phyloP scores from a whole-genome alignment of 805 yeast genomes.

The Ogataea methanolica region DNA sequence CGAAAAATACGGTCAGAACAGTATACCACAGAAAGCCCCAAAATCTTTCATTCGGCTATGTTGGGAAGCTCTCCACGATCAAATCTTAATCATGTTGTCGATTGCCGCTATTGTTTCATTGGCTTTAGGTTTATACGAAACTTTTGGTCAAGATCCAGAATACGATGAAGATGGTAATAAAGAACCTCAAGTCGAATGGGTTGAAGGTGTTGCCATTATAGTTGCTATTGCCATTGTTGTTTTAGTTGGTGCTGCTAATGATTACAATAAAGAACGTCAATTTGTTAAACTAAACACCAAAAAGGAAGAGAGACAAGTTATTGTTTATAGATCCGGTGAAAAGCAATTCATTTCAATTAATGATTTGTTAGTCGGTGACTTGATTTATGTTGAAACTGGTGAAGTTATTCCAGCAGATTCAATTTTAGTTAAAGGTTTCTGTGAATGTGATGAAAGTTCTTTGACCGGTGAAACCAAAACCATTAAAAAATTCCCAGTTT shows the following conservation, averaged over 20 bases:
- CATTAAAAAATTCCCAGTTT: slow-evolving; percentile 61
- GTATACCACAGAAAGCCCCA: slow-evolving; percentile 64
- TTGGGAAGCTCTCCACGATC: slow-evolving; percentile 84
- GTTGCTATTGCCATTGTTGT: slow-evolving; percentile 90
- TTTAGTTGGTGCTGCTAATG: slow-evolving; percentile 91
- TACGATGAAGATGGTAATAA: slow-evolving; percentile 74
- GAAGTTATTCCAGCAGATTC: slow-evolving; percentile 91
- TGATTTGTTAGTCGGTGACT: slow-evolving; percentile 82
- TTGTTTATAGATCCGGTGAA: slow-evolving; percentile 69
- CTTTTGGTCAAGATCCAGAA: slow-evolving; percentile 77
- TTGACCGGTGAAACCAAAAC: slow-evolving; percentile 93
- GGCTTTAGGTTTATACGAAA: slow-evolving; percentile 87
- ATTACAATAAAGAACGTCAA: slow-evolving; percentile 93
- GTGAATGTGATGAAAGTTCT: slow-evolving; percentile 89
- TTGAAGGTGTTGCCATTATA: slow-evolving; percentile 96
- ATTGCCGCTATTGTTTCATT: slow-evolving; percentile 87
- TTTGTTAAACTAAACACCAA: slow-evolving; percentile 83
- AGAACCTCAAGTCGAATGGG: slow-evolving; percentile 91
- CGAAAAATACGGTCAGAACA: slow-evolving; percentile 61
- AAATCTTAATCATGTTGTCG: slow-evolving; percentile 76
- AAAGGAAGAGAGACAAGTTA: slow-evolving; percentile 76
- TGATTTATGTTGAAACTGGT: slow-evolving; percentile 82
- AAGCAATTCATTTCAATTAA: slow-evolving; percentile 66
- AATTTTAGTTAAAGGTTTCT: slow-evolving; percentile 63
- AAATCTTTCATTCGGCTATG: slow-evolving; percentile 67